Conservation (phyloP, 805 yeast species). For the Candida coquimbonensis region DNA sequence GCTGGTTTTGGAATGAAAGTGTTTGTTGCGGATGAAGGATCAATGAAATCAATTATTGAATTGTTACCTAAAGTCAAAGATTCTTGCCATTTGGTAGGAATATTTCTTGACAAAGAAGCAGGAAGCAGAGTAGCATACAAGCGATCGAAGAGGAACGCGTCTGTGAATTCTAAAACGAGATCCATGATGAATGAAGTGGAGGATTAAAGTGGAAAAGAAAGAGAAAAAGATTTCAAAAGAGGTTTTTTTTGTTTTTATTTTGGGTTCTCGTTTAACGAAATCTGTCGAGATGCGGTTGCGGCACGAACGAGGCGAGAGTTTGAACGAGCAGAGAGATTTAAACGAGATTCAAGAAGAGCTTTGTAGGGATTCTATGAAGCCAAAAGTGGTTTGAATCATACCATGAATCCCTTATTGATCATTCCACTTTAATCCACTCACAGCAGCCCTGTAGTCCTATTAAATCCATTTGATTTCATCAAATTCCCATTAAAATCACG, state of each 20-base stretch:
- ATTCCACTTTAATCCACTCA: too few species aligned
- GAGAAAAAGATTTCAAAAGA: not conserved
- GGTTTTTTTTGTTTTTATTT: not conserved
- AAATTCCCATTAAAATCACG: too few species aligned
- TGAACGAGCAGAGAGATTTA: too few species aligned
- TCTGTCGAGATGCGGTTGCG: not conserved
- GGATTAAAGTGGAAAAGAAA: not conserved
- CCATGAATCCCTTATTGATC: too few species aligned
- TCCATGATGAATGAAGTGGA: constrained; percentile 50
- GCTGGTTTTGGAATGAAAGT: constrained; percentile 11
- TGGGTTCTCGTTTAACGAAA: not conserved
- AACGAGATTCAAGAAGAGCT: too few species aligned
- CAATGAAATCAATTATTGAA: constrained; percentile 17
- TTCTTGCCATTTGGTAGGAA: constrained; percentile 26
- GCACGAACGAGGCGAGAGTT: constrained; percentile 5
- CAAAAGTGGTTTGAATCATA: too few species aligned
- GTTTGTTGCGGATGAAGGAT: not conserved
- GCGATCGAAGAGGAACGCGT: constrained; percentile 67
- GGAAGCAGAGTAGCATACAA: constrained; percentile 69
- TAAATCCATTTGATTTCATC: too few species aligned
- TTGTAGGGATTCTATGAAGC: too few species aligned
- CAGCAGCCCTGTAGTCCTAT: too few species aligned
- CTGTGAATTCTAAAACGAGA: constrained; percentile 76
- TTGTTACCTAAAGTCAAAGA: constrained; percentile 19
- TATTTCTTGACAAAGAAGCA: constrained; percentile 34